phyloP scores from a whole-genome alignment of 192 early-diverging fungal genomes.

The Piromyces sp. region DNA sequence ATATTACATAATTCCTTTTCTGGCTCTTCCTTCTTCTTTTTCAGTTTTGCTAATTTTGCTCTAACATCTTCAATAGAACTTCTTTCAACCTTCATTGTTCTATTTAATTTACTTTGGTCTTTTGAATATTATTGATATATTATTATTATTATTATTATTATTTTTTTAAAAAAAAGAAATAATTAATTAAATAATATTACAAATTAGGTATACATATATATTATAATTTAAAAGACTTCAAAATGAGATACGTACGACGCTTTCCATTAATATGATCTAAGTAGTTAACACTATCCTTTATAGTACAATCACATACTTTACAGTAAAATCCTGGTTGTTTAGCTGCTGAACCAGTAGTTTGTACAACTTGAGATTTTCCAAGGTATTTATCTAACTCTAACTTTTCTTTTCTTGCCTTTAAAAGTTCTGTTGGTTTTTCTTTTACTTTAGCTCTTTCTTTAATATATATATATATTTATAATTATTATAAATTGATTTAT shows the following conservation, averaged over 20 bases:
- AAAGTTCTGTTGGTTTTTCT: slow-evolving; percentile 16
- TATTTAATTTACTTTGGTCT: slow-evolving; percentile 68
- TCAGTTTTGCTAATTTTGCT: slow-evolving; percentile 47
- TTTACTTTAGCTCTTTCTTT: slow-evolving; percentile 4
- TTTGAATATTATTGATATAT: no score
- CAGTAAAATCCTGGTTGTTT: slow-evolving; percentile 85
- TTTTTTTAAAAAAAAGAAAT: no score
- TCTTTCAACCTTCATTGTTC: slow-evolving; percentile 66
- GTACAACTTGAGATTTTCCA: slow-evolving; percentile 68
- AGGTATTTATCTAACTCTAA: slow-evolving; percentile 56
- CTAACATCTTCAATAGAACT: slow-evolving; percentile 59
- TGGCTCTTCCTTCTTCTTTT: slow-evolving; percentile 44
- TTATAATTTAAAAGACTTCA: no score
- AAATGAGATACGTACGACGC: slow-evolving; percentile 41
- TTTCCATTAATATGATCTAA: slow-evolving; percentile 83
- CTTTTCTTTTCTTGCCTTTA: slow-evolving; percentile 33
- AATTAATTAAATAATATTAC: no score
- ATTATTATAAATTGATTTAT: background rate
- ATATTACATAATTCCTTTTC: slow-evolving; percentile 29
- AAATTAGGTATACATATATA: no score
- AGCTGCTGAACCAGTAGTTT: slow-evolving; percentile 13
- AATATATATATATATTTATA: background rate
- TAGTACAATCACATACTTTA: slow-evolving; percentile 64
- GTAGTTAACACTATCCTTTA: slow-evolving; percentile 79
- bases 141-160: no score